Evolutionary conservation across 129 eudicot species (phyloP).

Genomic region (Arctium lappa): DNA sequence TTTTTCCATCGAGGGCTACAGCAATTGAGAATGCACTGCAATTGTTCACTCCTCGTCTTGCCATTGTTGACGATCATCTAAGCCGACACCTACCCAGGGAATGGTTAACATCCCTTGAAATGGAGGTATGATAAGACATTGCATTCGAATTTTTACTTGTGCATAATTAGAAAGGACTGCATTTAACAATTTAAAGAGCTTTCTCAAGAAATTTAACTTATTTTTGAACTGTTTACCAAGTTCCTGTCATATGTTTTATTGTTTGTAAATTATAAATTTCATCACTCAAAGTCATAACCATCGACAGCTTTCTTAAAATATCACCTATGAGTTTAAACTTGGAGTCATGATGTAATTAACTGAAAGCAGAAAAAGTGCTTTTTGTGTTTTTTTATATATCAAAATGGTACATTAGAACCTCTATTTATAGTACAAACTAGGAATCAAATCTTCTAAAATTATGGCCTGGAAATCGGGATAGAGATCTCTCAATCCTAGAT

Average conservation of each 20-base stretch:
- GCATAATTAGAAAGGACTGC: neutral
- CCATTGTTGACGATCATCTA: conserved; percentile 77
- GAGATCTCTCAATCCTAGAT: neutral
- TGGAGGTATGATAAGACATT: conserved; percentile 46
- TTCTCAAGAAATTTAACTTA: neutral
- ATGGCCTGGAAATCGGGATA: neutral
- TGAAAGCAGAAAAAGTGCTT: neutral
- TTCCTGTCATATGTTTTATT: neutral
- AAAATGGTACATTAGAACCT: neutral
- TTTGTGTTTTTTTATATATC: neutral
- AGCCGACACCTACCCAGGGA: conserved; percentile 56
- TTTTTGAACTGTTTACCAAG: neutral
- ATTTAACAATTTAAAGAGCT: neutral
- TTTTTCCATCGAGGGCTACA: conserved; percentile 74
- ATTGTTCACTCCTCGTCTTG: conserved; percentile 65
- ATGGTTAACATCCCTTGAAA: conserved; percentile 65
- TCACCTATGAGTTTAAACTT: neutral
- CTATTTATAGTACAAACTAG: neutral
- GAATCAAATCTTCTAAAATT: neutral
- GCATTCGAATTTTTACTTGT: neutral
- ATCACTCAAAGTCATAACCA: neutral
- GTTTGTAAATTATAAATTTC: neutral
- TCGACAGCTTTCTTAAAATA: neutral
- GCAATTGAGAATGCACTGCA: conserved; percentile 73
- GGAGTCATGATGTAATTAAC: neutral